phyloP scores from a whole-genome alignment of 495 filamentous ascomycete genomes.

The Penicillium alfredii region DNA sequence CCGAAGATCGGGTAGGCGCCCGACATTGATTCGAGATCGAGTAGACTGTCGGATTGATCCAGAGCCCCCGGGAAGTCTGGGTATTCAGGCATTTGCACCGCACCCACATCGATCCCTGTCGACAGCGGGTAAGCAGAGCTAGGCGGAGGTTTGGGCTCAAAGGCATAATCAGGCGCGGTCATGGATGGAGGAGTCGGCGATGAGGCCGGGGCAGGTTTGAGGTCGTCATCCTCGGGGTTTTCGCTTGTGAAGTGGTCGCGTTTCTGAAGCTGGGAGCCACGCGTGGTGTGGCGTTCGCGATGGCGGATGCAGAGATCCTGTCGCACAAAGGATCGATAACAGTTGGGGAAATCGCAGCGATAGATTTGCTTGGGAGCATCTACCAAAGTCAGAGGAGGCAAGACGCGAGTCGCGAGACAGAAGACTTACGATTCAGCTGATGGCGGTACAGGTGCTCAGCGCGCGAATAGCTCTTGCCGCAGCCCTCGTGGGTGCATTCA shows the following conservation, averaged over 20 bases:
- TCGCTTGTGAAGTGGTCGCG: constrained; percentile 58
- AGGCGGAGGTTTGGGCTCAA: constrained; percentile 14
- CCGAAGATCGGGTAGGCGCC: constrained; percentile 81
- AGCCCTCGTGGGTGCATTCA: constrained; percentile 81
- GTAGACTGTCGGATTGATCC: constrained; percentile 14
- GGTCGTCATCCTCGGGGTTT: constrained; percentile 15
- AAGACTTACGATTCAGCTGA: constrained; percentile 79
- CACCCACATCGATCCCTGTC: constrained; percentile 20
- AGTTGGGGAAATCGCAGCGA: constrained; percentile 89
- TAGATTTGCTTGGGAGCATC: constrained; percentile 91
- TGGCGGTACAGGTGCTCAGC: constrained; percentile 96
- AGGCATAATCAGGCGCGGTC: constrained; percentile 16
- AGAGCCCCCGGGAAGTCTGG: constrained; percentile 19
- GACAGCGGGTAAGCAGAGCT: constrained; percentile 24
- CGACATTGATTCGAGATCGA: constrained; percentile 57
- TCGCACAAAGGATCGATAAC: constrained; percentile 83
- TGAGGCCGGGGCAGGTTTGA: constrained; percentile 14
- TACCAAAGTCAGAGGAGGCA: too few species aligned
- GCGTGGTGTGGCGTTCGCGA: constrained; percentile 91
- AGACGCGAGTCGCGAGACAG: too few species aligned
- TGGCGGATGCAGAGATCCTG: constrained; percentile 92
- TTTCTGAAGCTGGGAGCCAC: constrained; percentile 87
- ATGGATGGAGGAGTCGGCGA: constrained; percentile 19
- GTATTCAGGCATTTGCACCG: constrained; percentile 21
- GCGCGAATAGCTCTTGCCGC: constrained; percentile 92